Conservation (phyloP, 23 red algal species). For the Pyropia yezoensis region DNA sequence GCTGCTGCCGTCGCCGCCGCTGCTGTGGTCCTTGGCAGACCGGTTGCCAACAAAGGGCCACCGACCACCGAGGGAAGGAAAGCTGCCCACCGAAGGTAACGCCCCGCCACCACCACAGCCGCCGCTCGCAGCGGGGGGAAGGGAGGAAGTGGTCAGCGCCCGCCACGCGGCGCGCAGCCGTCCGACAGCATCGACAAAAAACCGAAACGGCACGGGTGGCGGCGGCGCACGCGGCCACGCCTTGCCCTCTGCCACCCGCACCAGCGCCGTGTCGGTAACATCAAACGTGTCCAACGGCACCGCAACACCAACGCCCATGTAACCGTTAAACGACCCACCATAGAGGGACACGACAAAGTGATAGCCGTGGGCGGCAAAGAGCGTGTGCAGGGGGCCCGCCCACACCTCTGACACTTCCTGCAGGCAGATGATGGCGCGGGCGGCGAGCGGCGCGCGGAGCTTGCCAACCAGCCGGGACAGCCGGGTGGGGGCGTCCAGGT, state of each 20-base stretch:
- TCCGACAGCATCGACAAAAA: constrained; percentile 11
- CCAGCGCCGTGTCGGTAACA: constrained; percentile 37
- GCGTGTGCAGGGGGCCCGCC: constrained; percentile 46
- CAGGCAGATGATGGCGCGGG: constrained; percentile 63
- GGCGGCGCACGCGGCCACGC: constrained; percentile 22
- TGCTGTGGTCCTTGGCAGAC: no score
- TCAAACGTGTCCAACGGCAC: constrained; percentile 57
- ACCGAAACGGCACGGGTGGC: constrained; percentile 4
- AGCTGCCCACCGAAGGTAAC: background rate
- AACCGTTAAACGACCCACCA: constrained; percentile 51
- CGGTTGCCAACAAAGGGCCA: no score
- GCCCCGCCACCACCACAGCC: no score
- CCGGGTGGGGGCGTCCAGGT: constrained; percentile 18
- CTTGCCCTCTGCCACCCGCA: constrained; percentile 43
- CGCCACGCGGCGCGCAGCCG: constrained; percentile 18
- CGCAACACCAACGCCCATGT: constrained; percentile 61
- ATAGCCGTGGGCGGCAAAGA: constrained; percentile 65
- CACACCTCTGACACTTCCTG: constrained; percentile 64
- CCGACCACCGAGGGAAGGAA: no score
- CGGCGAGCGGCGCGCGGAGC: constrained; percentile 35
- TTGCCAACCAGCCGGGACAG: constrained; percentile 52
- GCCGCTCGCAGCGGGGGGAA: background rate
- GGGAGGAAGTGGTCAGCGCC: constrained; percentile 7
- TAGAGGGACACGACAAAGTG: constrained; percentile 46
- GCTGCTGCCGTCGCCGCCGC: background rate